Conservation (phyloP, 2,329 filamentous ascomycete genomes). For the Fusarium domesticum region DNA sequence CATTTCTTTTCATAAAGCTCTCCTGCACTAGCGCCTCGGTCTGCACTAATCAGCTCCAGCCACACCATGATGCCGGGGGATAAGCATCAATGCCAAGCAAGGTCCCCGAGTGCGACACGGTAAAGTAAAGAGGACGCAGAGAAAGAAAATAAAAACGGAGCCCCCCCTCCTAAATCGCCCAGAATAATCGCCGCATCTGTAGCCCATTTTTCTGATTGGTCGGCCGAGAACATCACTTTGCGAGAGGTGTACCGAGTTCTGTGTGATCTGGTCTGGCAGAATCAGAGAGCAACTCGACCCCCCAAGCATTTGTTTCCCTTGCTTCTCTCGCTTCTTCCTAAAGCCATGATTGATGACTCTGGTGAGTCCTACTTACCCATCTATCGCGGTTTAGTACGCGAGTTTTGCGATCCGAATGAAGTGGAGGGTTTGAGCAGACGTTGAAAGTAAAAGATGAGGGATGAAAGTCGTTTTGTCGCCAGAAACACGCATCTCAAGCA, state of each 20-base stretch:
- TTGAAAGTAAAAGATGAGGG: conserved; percentile 14
- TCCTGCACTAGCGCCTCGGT: background rate
- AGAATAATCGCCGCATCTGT: conserved; percentile 35
- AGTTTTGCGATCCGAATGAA: conserved; percentile 24
- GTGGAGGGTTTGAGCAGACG: conserved; percentile 15
- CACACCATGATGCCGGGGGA: conserved; percentile 21
- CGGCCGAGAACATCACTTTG: conserved; percentile 33
- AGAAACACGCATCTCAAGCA: conserved; percentile 19
- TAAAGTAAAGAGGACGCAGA: too few relatives aligned
- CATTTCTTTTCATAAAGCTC: conserved; percentile 13
- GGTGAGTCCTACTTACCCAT: conserved; percentile 32
- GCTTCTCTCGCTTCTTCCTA: conserved; percentile 27
- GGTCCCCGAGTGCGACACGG: conserved; percentile 25
- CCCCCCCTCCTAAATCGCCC: background rate
- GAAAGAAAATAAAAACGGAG: too few relatives aligned
- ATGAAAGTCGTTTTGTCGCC: conserved; percentile 11
- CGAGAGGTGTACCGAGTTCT: conserved; percentile 32
- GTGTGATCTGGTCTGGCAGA: conserved; percentile 34
- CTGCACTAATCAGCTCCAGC: conserved; percentile 26
- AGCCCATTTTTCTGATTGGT: conserved; percentile 42
- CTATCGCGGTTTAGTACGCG: conserved; percentile 17
- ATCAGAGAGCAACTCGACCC: conserved; percentile 29
- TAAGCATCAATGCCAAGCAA: conserved; percentile 20
- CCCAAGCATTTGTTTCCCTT: conserved; percentile 30
- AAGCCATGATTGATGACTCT: conserved; percentile 30